These are phyloP conservation scores for Lactarius deliciosus DNA, from an alignment of 768 basidiomycete genomes.

Conservation along the genomic window DNA sequence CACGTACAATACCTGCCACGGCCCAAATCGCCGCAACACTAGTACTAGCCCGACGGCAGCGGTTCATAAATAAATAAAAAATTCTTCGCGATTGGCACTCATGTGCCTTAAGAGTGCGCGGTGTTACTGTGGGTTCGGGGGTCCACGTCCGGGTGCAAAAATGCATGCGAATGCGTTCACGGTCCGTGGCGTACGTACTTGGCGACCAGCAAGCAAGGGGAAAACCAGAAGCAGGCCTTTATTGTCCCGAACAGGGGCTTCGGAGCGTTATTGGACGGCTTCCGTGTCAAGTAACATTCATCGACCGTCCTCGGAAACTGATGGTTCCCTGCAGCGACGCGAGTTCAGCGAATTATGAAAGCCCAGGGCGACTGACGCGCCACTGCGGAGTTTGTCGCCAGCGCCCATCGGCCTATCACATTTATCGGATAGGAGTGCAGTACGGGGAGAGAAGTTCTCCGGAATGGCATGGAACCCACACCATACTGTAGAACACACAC, in stretches of 20 bases:
- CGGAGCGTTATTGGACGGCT: neutral
- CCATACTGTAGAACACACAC: neutral
- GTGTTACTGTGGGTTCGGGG: neutral
- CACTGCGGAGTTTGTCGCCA: neutral
- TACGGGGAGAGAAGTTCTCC: neutral
- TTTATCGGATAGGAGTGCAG: neutral
- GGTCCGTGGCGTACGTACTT: neutral
- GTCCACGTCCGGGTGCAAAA: neutral
- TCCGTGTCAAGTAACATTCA: neutral
- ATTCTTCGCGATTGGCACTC: neutral
- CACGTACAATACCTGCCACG: neutral
- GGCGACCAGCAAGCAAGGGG: neutral
- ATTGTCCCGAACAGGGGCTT: neutral
- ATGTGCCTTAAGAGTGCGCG: neutral
- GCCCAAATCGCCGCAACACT: neutral
- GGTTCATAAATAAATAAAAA: neutral
- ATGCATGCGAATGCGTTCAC: neutral
- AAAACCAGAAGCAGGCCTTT: too few species aligned
- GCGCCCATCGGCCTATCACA: neutral
- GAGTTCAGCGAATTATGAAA: conserved; percentile 1
- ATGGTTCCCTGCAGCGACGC: neutral
- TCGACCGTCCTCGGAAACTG: neutral
- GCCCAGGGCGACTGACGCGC: neutral
- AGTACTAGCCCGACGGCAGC: neutral
- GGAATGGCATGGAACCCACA: neutral